phyloP scores from a whole-genome alignment of 441 rosid genomes.

The Jatropha multifida region DNA sequence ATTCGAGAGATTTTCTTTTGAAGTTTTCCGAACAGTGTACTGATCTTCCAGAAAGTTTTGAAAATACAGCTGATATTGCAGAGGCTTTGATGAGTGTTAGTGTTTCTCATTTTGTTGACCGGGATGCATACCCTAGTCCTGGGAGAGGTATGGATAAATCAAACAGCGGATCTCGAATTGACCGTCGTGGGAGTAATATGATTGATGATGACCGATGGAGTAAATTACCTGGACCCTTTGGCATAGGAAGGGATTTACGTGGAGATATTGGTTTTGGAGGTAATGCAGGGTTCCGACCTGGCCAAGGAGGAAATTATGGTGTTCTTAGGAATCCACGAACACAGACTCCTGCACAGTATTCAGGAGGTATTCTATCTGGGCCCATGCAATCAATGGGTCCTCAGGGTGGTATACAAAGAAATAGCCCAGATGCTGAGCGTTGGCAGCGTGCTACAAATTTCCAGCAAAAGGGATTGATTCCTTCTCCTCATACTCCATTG shows the following conservation, averaged over 20 bases:
- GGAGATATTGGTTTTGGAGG: slow-evolving; percentile 50
- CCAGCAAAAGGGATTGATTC: slow-evolving; percentile 77
- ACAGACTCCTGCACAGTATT: slow-evolving; percentile 46
- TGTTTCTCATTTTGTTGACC: slow-evolving; percentile 46
- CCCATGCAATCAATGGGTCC: slow-evolving; percentile 69
- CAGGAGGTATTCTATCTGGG: slow-evolving; percentile 66
- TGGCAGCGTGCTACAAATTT: slow-evolving; percentile 80
- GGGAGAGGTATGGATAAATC: slow-evolving; percentile 72
- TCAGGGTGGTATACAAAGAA: slow-evolving; percentile 67
- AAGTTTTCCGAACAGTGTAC: slow-evolving; percentile 71
- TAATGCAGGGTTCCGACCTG: slow-evolving; percentile 59
- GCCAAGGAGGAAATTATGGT: slow-evolving; percentile 73
- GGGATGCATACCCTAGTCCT: slow-evolving; percentile 55
- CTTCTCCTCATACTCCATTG: slow-evolving; percentile 82
- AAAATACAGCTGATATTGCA: slow-evolving; percentile 49
- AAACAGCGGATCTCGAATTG: slow-evolving; percentile 56
- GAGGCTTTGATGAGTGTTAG: slow-evolving; percentile 41
- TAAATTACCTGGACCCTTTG: slow-evolving; percentile 50
- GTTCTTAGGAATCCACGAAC: slow-evolving; percentile 68
- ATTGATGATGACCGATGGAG: slow-evolving; percentile 78
- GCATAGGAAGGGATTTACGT: slow-evolving; percentile 51
- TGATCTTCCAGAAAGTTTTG: slow-evolving; percentile 73
- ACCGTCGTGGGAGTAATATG: slow-evolving; percentile 64
- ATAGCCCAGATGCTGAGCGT: slow-evolving; percentile 65
- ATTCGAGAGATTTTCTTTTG: slow-evolving; percentile 92